Conservation (phyloP, 352 stramenopile species). For the Globisporangium splendens region DNA sequence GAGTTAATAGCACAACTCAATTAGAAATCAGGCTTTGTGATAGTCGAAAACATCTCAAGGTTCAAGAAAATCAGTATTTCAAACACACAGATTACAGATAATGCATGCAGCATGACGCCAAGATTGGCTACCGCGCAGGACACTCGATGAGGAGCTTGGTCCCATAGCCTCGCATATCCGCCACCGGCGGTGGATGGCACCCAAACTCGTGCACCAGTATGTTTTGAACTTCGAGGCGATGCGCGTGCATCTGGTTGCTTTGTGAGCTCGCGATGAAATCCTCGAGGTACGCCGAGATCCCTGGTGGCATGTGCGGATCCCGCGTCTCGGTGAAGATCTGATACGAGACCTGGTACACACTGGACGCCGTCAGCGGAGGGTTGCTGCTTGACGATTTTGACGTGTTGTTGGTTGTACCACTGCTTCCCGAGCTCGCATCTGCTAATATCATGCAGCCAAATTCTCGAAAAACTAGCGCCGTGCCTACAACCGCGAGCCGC, state of each 20-base stretch:
- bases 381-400: too few relatives aligned
- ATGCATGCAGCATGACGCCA: too few relatives aligned
- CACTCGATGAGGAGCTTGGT: neutral
- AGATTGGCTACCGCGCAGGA: neutral
- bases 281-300: constrained; percentile 5
- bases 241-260: neutral
- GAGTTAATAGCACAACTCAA: too few relatives aligned
- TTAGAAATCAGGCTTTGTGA: too few relatives aligned
- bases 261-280: constrained; percentile 4
- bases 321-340: neutral
- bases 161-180: neutral
- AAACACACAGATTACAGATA: too few relatives aligned
- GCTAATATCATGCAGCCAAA: neutral
- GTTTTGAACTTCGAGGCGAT: constrained; percentile 3
- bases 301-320: neutral
- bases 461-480: constrained; percentile 1
- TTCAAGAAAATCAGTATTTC: too few relatives aligned
- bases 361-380: neutral
- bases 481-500: neutral
- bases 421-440: neutral
- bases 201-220: neutral
- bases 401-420: too few relatives aligned
- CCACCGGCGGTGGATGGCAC: neutral
- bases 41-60: too few relatives aligned
- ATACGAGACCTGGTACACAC: constrained; percentile 2